These are phyloP conservation scores for Penicillium sp. DNA, from an alignment of 2,329 filamentous ascomycete genomes.

Conservation along the genomic window DNA sequence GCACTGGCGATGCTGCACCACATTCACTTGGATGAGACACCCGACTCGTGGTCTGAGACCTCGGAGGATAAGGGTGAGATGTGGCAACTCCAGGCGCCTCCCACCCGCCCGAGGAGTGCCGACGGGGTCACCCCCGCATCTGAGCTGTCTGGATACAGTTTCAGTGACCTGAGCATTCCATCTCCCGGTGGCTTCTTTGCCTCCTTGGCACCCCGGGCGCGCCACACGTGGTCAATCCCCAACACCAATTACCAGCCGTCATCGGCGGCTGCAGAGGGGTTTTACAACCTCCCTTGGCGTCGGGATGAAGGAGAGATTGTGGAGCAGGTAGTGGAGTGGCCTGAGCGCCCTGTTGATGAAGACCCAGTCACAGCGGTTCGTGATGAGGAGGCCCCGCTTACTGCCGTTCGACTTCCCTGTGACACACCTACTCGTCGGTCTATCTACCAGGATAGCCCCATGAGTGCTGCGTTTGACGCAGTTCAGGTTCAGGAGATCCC, in stretches of 20 bases:
- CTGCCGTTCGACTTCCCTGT: constrained; percentile 49
- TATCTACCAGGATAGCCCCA: constrained; percentile 28
- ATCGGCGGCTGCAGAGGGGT: constrained; percentile 86
- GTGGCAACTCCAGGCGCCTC: constrained; percentile 56
- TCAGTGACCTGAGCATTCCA: constrained; percentile 82
- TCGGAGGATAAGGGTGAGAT: constrained; percentile 59
- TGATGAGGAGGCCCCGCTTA: constrained; percentile 32
- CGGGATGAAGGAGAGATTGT: constrained; percentile 51
- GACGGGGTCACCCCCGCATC: constrained; percentile 51
- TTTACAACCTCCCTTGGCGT: constrained; percentile 82
- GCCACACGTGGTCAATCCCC: constrained; percentile 76
- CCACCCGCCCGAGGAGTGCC: constrained; percentile 47
- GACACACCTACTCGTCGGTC: constrained; percentile 34
- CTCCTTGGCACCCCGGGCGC: constrained; percentile 70
- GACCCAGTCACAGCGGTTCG: constrained; percentile 37
- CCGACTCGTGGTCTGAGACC: constrained; percentile 40
- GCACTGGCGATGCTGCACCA: constrained; percentile 79
- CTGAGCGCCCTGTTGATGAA: constrained; percentile 39
- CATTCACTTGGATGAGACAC: constrained; percentile 56
- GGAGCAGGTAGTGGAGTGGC: constrained; percentile 66
- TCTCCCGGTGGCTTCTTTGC: constrained; percentile 92
- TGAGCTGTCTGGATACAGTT: constrained; percentile 62
- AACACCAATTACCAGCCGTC: constrained; percentile 63
- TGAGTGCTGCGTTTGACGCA: constrained; percentile 24
- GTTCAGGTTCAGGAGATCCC: constrained; percentile 55